Base-by-base conservation (phyloP, 83 land plant species). In the Thuja plicata region DNA sequence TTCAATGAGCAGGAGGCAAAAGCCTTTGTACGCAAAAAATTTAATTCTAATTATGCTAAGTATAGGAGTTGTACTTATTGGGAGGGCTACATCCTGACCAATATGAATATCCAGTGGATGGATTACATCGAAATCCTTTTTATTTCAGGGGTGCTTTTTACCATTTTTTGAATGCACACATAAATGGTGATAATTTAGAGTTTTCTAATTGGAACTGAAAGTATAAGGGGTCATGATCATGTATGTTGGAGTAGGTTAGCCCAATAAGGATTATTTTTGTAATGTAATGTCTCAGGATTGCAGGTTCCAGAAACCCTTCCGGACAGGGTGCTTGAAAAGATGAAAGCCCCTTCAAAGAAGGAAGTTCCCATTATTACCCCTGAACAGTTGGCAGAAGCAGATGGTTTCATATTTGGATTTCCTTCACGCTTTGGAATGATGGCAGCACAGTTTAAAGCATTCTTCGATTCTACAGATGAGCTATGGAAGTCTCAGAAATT, bases 401-500 rank as follows among this genome's bases (percentile, higher is more conserved):
- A 98, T 92, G 99, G 99, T 15, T 92, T 98, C 55, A 71, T 98
- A 4, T 98, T 98, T 90, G 99, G 99, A 5, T 98, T 95, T 77
- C 99, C 99, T 37, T 95, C 99, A 7, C 93, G 99, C 35, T 98
- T 96, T 90, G 99, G 99, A 4, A 95, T 98, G 94, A 98, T 98
- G 99, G 91, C 94, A 78, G 96, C 99, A 17, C 99, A 98, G 73
- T 96, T 93, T 83, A 91, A 91, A 86, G 94, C 99, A 34, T 98
- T 98, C 90, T 91, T 97, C 7, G 99, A 97, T 91, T 91, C 96
- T 24, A 95, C 97, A 7, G 91, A 90, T 73, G 97, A 94, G 5
- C 91, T 98, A 4, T 98, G 97, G 96, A 89, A 89, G 71, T 71
- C 93, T 4, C 99, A 98, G 85, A 88, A 90, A 27, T 95, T 98